Evolutionary conservation across 306 rosid genomes (phyloP), one percentile per base, ranked within the genome.

Genomic region (Dryas drummondii): DNA sequence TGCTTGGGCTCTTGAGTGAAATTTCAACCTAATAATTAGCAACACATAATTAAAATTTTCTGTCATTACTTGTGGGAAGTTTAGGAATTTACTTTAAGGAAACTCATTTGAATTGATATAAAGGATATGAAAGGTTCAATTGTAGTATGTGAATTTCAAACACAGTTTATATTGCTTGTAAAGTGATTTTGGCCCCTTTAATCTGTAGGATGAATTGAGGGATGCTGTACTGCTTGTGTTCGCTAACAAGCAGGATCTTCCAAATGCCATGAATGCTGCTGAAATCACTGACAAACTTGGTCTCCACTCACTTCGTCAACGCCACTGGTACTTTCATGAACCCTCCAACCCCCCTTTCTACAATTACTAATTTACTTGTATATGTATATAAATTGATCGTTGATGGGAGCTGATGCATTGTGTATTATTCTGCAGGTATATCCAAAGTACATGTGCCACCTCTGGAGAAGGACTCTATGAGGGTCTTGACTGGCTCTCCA

Each of bases 211-310:
- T 73, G 88, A 84, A 70, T 80, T 84, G 82, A 84, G 87, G 82
- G 87, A 80, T 76, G 86, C 83, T 17, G 88, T 84, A 69, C 74
- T 87, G 55, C 86, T 87, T 52, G 88, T 87, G 61, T 87, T 87
- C 15, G 90, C 86, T 63, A 87, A 87, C 88, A 87, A 87, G 73
- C 90, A 87, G 71, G 90, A 87, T 79, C 90, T 87, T 66, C 90
- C 86, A 51, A 84, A 87, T 79, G 90, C 86, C 27, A 82, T 86
- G 89, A 86, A 86, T 77, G 89, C 89, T 66, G 89, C 87, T 27
- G 89, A 82, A 79, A 86, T 86, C 59, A 86, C 87, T 4, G 87
- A 82, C 76, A 82, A 86, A 57, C 86, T 86, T 13, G 89, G 89
- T 57, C 86, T 86, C 46, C 82, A 86, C 61, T 86, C 90, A 6